These are phyloP conservation scores for Cucurbita moschata DNA, from an alignment of 306 rosid genomes.

Conservation along the genomic window DNA sequence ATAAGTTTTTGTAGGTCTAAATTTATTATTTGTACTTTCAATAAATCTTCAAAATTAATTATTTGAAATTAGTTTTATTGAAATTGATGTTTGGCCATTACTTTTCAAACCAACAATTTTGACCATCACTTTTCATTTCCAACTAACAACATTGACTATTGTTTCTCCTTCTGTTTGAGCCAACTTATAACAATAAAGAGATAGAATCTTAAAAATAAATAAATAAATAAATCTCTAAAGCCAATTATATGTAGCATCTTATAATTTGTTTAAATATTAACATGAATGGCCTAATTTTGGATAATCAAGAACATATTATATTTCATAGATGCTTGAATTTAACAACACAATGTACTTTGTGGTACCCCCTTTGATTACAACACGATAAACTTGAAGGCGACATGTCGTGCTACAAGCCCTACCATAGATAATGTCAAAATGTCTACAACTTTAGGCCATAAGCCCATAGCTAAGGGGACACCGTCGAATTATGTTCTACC, in stretches of 20 bases:
- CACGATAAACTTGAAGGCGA: neutral
- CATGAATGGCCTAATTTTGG: neutral
- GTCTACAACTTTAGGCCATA: neutral
- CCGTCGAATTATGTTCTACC: neutral
- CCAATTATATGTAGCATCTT: neutral
- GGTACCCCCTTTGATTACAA: neutral
- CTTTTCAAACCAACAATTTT: neutral
- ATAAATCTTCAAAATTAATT: too few relatives aligned
- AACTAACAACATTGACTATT: neutral
- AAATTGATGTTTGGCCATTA: neutral
- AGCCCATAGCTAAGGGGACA: neutral
- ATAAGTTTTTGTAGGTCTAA: too few relatives aligned
- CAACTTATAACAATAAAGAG: too few relatives aligned
- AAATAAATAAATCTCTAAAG: too few relatives aligned
- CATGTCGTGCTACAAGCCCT: neutral
- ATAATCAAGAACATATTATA: neutral
- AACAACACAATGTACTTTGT: neutral
- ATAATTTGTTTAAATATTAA: neutral
- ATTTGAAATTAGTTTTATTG: too few relatives aligned
- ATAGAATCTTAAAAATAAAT: too few relatives aligned
- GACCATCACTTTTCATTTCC: neutral
- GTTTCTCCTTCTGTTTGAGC: neutral
- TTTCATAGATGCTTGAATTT: neutral
- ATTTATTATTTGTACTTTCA: too few relatives aligned
- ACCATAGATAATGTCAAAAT: neutral